Evolutionary conservation across 108 stramenopile genomes (phyloP).

Genomic region (Cyclotella atomus): DNA sequence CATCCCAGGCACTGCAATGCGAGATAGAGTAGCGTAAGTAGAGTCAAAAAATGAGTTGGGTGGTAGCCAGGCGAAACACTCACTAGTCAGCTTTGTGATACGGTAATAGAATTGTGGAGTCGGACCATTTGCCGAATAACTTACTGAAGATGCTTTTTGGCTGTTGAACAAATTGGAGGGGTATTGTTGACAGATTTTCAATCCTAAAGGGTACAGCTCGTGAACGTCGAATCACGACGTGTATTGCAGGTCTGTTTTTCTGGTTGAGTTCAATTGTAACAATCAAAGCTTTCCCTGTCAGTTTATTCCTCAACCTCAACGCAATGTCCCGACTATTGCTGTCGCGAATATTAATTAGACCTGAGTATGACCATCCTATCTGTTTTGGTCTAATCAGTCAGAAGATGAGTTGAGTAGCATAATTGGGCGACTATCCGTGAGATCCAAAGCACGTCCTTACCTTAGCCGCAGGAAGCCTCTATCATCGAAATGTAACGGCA

Average conservation of each 20-base stretch:
- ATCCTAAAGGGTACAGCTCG: conserved; percentile 64
- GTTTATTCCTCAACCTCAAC: conserved; percentile 57
- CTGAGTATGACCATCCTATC: conserved; percentile 59
- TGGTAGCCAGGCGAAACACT: too few species aligned
- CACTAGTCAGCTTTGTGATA: conserved; percentile 62
- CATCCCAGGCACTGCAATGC: conserved; percentile 60
- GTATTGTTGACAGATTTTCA: conserved; percentile 67
- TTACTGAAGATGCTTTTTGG: conserved; percentile 19
- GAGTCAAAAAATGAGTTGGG: neutral
- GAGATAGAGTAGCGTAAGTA: neutral
- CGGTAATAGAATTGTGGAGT: conserved; percentile 57
- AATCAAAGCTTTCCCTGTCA: conserved; percentile 61
- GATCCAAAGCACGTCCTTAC: neutral
- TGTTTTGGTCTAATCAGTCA: conserved; percentile 60
- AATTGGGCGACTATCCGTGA: too few species aligned
- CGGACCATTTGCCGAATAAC: conserved; percentile 26
- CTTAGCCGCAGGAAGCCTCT: conserved; percentile 56
- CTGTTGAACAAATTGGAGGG: conserved; percentile 62
- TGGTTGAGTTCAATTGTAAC: conserved; percentile 47
- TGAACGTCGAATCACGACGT: conserved; percentile 50
- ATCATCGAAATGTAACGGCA: conserved; percentile 74
- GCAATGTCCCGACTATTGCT: conserved; percentile 64
- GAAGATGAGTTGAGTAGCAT: too few species aligned
- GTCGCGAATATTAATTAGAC: conserved; percentile 52
- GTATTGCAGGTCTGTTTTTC: conserved; percentile 32